Conservation (phyloP, 202 grass and related monocot genomes). For the Panicum virgatum region DNA sequence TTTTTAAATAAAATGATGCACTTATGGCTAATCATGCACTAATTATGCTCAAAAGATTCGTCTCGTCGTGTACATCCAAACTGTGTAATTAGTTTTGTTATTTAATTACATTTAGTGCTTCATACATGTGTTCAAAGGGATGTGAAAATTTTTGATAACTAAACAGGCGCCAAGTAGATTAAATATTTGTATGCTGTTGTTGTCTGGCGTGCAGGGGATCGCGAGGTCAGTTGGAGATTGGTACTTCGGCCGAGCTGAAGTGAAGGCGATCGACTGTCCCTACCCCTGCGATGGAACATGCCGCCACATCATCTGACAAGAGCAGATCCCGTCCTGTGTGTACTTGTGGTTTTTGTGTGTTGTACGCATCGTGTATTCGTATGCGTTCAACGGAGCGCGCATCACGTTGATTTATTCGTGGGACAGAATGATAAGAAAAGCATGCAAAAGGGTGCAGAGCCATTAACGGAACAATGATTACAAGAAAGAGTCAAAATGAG, state of each 20-base stretch:
- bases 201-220: constrained; percentile 42
- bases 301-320: constrained; percentile 46
- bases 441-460: not conserved
- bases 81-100: no score
- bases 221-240: constrained; percentile 79
- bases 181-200: not conserved
- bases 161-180: no score
- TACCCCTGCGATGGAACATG: constrained; percentile 87
- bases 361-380: not conserved
- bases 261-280: constrained; percentile 76
- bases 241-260: constrained; percentile 75
- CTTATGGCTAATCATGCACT: no score
- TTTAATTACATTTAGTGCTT: no score
- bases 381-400: not conserved
- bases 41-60: no score
- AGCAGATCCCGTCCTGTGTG: not conserved
- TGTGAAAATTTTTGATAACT: no score
- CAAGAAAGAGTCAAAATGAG: no score
- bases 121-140: no score
- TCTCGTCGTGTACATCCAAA: no score
- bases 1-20: no score
- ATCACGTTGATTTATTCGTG: not conserved
- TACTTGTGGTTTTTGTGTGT: not conserved
- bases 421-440: not conserved
- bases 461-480: not conserved